These are phyloP conservation scores for Crucibulum laeve DNA, from an alignment of 768 basidiomycete species.

Conservation along the genomic window DNA sequence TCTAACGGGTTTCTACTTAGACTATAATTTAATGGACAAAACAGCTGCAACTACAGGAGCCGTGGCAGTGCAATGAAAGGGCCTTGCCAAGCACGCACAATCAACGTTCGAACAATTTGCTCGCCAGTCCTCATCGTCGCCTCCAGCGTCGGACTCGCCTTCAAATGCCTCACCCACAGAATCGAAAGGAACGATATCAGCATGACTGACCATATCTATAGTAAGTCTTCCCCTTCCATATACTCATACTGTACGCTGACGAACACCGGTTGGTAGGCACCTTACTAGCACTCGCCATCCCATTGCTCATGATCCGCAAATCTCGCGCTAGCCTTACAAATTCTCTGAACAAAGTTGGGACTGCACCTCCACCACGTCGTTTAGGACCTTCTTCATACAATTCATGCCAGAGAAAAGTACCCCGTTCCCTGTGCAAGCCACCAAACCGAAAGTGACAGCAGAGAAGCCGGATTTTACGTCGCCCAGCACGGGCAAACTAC, in stretches of 20 bases:
- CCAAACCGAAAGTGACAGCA: constrained; percentile 12
- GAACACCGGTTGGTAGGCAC: constrained; percentile 23
- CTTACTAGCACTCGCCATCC: constrained; percentile 27
- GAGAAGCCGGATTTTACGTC: constrained; percentile 19
- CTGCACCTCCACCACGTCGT: constrained; percentile 28
- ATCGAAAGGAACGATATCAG: constrained; percentile 9
- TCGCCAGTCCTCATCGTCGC: not conserved
- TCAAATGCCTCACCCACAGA: not conserved
- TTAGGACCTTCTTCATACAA: constrained; percentile 5
- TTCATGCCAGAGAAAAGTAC: constrained; percentile 8
- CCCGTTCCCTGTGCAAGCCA: constrained; percentile 5
- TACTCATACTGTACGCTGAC: not conserved
- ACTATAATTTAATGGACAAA: too few relatives aligned
- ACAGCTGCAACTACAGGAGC: too few relatives aligned
- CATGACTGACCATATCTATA: constrained; percentile 25
- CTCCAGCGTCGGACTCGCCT: not conserved
- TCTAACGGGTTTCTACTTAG: too few relatives aligned
- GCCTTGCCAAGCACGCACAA: too few relatives aligned
- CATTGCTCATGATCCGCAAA: constrained; percentile 28
- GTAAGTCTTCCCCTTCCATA: constrained; percentile 9
- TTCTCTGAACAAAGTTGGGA: constrained; percentile 17
- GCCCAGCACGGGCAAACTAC: constrained; percentile 24
- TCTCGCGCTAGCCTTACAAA: constrained; percentile 20
- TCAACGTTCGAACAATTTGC: too few relatives aligned
- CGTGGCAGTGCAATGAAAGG: too few relatives aligned